phyloP scores from a whole-genome alignment of 257 asterid species.

The Solanum etuberosum region DNA sequence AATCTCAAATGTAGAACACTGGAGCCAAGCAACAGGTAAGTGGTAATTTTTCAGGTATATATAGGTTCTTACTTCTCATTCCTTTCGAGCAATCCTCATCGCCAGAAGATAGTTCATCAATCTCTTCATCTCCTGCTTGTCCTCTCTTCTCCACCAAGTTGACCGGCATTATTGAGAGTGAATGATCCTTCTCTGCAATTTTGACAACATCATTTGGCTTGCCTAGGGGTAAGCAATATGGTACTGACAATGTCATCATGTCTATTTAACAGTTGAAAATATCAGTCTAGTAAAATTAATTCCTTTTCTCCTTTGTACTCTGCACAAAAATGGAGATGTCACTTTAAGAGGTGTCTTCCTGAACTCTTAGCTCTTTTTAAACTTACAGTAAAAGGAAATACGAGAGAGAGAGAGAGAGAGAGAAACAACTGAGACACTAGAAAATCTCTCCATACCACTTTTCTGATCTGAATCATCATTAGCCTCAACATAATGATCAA shows the following conservation, averaged over 20 bases:
- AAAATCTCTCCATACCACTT: background rate
- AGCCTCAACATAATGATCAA: background rate
- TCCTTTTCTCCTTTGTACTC: background rate
- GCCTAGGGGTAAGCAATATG: background rate
- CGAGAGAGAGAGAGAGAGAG: background rate
- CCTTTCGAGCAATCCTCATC: slow-evolving; percentile 76
- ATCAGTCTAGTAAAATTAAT: background rate
- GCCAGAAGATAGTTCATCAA: slow-evolving; percentile 69
- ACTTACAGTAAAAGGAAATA: background rate
- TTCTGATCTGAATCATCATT: background rate
- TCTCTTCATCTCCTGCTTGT: slow-evolving; percentile 35
- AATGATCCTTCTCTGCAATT: slow-evolving; percentile 15
- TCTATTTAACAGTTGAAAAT: slow-evolving; percentile 16
- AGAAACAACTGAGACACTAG: background rate
- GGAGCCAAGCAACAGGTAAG: background rate
- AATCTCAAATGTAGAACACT: background rate
- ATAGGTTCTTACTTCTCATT: slow-evolving; percentile 61
- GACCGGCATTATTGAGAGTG: slow-evolving; percentile 11
- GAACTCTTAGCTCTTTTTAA: background rate
- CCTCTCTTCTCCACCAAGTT: slow-evolving; percentile 20
- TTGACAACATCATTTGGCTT: background rate
- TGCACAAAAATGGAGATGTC: background rate
- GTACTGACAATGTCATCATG: slow-evolving; percentile 10
- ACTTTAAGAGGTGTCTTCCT: background rate
- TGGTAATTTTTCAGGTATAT: background rate